Evolutionary conservation across 2,329 filamentous ascomycete species (phyloP), one percentile per base, ranked within the genome.

Genomic region (Aspergillus quadrilineatus): DNA sequence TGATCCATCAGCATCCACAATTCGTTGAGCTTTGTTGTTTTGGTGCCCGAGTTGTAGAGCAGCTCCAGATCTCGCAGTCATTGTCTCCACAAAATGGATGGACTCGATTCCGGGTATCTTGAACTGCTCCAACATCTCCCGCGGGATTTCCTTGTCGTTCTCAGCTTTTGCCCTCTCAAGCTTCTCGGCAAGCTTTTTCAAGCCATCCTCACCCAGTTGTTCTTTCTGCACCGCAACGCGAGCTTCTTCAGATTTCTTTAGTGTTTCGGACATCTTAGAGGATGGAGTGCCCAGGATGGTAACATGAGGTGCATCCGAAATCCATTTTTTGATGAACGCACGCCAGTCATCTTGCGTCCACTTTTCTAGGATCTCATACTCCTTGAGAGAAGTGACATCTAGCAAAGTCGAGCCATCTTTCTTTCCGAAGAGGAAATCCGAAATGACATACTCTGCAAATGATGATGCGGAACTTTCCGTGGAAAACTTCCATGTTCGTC

Each of bases 41-140:
- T 82, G 79, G 26, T 81, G 76, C 0, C 92, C 92, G 48, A 92
- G 77, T 60, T 85, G 81, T 65, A 86, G 83, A 12, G 92, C 94
- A 58, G 86, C 77, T 30, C 94, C 94, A 46, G 90, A 88, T 28
- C 92, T 85, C 34, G 92, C 94, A 15, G 92, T 95, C 6, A 83
- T 86, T 0, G 92, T 94, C 61, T 92, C 84, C 65, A 97, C 95
- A 74, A 99, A 97, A 70, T 96, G 91, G 49, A 99, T 97, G 0
- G 92, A 96, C 7, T 95, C 89, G 0, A 90, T 90, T 32, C 86
- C 83, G 0, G 94, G 94, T 9, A 97, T 89, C 42, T 84, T 79
- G 79, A 95, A 96, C 53, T 85, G 80, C 58, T 91, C 88, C 12
- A 99, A 81, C n/a, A 97, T 77, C 2, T 89, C 85, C 26, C 85